These are phyloP conservation scores for Limonium bicolor DNA, from an alignment of 148 eudicot species.

Conservation along the genomic window DNA sequence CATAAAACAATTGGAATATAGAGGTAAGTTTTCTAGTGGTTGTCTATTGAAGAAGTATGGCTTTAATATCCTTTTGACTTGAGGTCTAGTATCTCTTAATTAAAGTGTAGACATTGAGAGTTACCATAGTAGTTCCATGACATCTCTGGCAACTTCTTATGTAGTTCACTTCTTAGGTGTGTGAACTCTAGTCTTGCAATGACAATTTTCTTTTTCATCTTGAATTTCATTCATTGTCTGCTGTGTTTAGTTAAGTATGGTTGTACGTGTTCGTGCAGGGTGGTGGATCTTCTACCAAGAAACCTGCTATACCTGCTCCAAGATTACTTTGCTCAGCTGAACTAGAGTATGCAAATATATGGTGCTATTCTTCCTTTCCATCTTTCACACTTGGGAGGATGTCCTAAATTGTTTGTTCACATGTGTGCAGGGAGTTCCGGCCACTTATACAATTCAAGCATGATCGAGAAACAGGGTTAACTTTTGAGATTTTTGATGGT, in stretches of 20 bases:
- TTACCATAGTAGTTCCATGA: too few relatives aligned
- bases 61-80: too few relatives aligned
- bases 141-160: too few relatives aligned
- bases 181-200: too few relatives aligned
- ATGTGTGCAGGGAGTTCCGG: slow-evolving; percentile 58
- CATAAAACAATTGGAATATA: too few relatives aligned
- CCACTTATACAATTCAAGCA: slow-evolving; percentile 78
- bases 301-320: slow-evolving; percentile 48
- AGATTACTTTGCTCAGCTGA: slow-evolving; percentile 72
- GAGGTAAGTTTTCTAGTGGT: too few relatives aligned
- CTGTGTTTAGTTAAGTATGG: background rate
- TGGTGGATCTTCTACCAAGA: slow-evolving; percentile 53
- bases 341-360: slow-evolving; percentile 49
- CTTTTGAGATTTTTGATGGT: slow-evolving; percentile 74
- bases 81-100: too few relatives aligned
- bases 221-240: background rate
- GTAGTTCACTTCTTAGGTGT: slow-evolving; percentile 27
- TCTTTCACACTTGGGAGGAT: background rate
- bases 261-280: slow-evolving; percentile 31
- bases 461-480: slow-evolving; percentile 71
- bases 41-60: too few relatives aligned
- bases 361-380: slow-evolving; percentile 1
- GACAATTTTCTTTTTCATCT: background rate
- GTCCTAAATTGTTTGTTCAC: slow-evolving; percentile 5
- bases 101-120: too few relatives aligned